A percentile compares a stretch with the other conserved stretches of the same genome.
Conservation (phyloP, 1,139 yeast genomes). For the Geotrichum aggregatum region DNA sequence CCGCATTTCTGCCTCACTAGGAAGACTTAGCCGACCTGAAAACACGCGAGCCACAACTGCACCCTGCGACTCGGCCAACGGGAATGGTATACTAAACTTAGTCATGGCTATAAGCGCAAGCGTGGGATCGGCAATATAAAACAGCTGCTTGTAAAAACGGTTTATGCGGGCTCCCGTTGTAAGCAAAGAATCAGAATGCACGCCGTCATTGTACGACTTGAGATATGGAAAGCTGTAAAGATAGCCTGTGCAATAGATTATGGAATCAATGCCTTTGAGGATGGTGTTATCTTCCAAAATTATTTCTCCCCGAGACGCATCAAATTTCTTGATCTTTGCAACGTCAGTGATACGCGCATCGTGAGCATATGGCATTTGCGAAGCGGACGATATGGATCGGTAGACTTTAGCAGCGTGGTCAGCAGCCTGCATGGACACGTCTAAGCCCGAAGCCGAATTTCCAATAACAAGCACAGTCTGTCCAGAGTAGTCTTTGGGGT, state of each 20-base stretch:
- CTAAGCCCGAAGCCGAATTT: conserved; percentile 53
- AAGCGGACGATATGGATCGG: conserved; percentile 42
- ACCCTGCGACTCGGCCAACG: conserved; percentile 57
- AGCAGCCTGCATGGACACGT: conserved; percentile 52
- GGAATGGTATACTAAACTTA: conserved; percentile 54
- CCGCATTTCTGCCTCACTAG: conserved; percentile 43
- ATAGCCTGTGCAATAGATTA: conserved; percentile 67
- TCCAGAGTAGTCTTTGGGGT: conserved; percentile 38
- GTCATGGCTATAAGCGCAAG: conserved; percentile 53
- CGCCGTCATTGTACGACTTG: conserved; percentile 23
- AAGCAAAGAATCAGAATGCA: conserved; percentile 35
- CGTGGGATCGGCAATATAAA: conserved; percentile 54
- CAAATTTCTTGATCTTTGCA: conserved; percentile 41
- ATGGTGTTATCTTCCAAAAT: conserved; percentile 13
- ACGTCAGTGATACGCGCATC: conserved; percentile 39
- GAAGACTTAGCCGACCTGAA: conserved; percentile 46
- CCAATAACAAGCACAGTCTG: conserved; percentile 55
- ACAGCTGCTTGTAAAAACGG: conserved; percentile 51
- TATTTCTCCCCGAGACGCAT: conserved; percentile 29
- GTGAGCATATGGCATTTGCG: conserved; percentile 28
- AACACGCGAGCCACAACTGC: conserved; percentile 54
- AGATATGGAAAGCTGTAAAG: conserved; percentile 48
- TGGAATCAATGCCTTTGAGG: conserved; percentile 41
- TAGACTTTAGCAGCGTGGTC: conserved; percentile 43
- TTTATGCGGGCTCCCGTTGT: conserved; percentile 47